phyloP scores from a whole-genome alignment of 768 basidiomycete species.

The Leucocoprinus birnbaumii region DNA sequence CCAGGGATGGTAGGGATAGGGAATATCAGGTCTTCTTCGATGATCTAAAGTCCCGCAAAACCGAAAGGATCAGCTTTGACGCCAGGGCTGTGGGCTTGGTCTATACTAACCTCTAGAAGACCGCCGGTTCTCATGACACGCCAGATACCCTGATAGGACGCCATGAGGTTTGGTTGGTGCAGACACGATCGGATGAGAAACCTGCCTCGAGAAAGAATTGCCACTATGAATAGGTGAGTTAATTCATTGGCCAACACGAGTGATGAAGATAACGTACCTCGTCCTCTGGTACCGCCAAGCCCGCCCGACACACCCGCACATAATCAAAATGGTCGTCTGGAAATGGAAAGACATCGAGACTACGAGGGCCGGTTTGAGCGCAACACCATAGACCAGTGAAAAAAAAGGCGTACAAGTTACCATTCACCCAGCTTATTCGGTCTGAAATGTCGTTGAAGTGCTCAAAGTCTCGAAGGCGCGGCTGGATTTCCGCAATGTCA shows the following conservation, averaged over 20 bases:
- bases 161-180: constrained; percentile 15
- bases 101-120: constrained; percentile 53
- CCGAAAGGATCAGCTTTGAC: background rate
- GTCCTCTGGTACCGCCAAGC: constrained; percentile 69
- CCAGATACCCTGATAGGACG: constrained; percentile 51
- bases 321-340: constrained; percentile 56
- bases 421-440: constrained; percentile 65
- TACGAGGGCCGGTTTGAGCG: constrained; percentile 21
- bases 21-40: constrained; percentile 75
- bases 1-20: constrained; percentile 38
- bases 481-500: constrained; percentile 55
- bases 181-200: constrained; percentile 7
- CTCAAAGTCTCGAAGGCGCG: constrained; percentile 35
- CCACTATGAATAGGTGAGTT: constrained; percentile 41
- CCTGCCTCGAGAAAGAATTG: constrained; percentile 60
- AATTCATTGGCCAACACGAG: constrained; percentile 4
- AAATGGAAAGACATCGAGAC: constrained; percentile 66
- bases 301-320: constrained; percentile 61
- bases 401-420: constrained; percentile 49
- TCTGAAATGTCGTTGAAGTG: constrained; percentile 38
- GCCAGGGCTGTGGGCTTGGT: background rate
- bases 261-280: constrained; percentile 35
- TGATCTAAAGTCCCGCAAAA: constrained; percentile 41
- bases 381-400: background rate
- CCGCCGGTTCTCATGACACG: constrained; percentile 64